A percentile compares a stretch with the other conserved stretches of the same genome.
phyloP scores from a whole-genome alignment of 1,139 yeast species.

The Blastobotrys petasosporus region DNA sequence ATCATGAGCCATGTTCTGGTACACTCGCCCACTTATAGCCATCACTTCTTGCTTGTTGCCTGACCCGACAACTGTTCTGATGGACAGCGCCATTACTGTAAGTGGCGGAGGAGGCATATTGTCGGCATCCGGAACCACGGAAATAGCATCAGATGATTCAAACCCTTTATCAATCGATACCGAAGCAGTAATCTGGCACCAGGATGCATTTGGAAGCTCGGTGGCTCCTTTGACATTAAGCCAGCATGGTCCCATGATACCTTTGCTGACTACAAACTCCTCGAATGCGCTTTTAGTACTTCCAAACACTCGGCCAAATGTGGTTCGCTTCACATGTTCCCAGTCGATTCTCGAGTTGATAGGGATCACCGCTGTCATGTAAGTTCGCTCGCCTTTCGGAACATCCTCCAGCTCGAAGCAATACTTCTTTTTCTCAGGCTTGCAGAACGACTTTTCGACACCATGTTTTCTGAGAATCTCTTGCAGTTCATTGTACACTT shows the following conservation, averaged over 20 bases:
- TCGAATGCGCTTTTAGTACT: slow-evolving; percentile 70
- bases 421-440: slow-evolving; percentile 69
- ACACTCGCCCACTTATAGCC: slow-evolving; percentile 68
- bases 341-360: slow-evolving; percentile 37
- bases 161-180: slow-evolving; percentile 10
- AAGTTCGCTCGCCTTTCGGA: slow-evolving; percentile 68
- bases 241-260: slow-evolving; percentile 99
- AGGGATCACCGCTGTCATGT: slow-evolving; percentile 73
- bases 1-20: slow-evolving; percentile 56
- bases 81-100: slow-evolving; percentile 66
- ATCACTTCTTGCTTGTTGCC: slow-evolving; percentile 82
- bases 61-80: slow-evolving; percentile 72
- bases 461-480: slow-evolving; percentile 61
- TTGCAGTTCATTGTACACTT: slow-evolving; percentile 71
- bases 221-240: slow-evolving; percentile 61
- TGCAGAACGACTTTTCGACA: slow-evolving; percentile 57
- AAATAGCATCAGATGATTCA: slow-evolving; percentile 41
- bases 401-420: slow-evolving; percentile 81
- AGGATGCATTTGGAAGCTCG: slow-evolving; percentile 62
- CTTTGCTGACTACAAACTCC: slow-evolving; percentile 73
- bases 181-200: slow-evolving; percentile 61
- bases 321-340: slow-evolving; percentile 5
- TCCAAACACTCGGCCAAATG: slow-evolving; percentile 74
- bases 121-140: slow-evolving; percentile 44
- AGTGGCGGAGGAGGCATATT: slow-evolving; percentile 49